Evolutionary conservation across 1,284 basidiomycete genomes (phyloP).

Genomic region (Rhizopogon parksii): DNA sequence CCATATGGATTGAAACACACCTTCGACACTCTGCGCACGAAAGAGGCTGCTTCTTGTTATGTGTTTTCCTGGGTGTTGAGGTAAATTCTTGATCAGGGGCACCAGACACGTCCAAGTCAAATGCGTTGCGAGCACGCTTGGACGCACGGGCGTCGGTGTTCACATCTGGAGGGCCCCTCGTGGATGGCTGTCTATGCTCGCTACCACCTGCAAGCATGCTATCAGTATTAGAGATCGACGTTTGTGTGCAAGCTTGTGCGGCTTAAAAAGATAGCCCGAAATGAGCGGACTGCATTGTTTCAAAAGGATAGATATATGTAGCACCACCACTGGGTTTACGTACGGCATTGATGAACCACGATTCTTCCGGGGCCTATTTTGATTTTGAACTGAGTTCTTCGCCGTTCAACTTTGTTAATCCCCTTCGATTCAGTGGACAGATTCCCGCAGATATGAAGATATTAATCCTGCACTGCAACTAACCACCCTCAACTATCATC

Average conservation of each 20-base stretch:
- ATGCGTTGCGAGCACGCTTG: slow-evolving; percentile 20
- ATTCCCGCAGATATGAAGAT: background rate
- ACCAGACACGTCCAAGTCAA: slow-evolving; percentile 1
- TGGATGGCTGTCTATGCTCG: background rate
- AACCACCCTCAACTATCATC: background rate
- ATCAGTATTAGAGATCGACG: background rate
- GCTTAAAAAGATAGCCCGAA: slow-evolving; percentile 22
- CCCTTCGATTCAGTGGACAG: slow-evolving; percentile 1
- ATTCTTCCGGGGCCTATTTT: slow-evolving; percentile 9
- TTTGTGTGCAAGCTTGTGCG: slow-evolving; percentile 4
- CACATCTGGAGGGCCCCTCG: background rate
- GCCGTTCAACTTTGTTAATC: slow-evolving; percentile 5
- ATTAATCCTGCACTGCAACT: background rate
- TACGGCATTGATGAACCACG: slow-evolving; percentile 12
- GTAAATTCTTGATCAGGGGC: slow-evolving; percentile 10
- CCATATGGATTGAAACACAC: slow-evolving; percentile 23
- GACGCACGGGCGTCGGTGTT: slow-evolving; percentile 10
- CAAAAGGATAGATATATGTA: slow-evolving; percentile 10
- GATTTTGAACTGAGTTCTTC: slow-evolving; percentile 10
- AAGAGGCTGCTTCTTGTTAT: slow-evolving; percentile 36
- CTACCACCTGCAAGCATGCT: slow-evolving; percentile 5
- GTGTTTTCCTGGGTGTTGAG: slow-evolving; percentile 11
- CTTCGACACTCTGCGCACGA: slow-evolving; percentile 57
- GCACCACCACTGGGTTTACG: slow-evolving; percentile 4
- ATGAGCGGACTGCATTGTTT: slow-evolving; percentile 19